phyloP scores from a whole-genome alignment of 805 yeast species.

The Wilhelminamyces savonicus region DNA sequence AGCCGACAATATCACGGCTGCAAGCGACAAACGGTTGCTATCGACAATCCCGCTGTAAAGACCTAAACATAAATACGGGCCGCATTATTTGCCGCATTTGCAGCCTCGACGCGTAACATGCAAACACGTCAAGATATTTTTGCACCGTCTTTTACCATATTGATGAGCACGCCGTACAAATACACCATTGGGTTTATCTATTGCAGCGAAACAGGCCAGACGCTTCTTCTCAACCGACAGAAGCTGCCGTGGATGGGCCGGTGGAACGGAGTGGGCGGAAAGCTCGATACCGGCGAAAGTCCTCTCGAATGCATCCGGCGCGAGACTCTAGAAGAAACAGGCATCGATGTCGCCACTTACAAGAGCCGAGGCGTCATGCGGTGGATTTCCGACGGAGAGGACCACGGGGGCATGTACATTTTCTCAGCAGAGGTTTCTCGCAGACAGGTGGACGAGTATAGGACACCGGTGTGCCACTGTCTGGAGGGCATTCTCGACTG shows the following conservation, averaged over 20 bases:
- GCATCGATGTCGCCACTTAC: slow-evolving; percentile 22
- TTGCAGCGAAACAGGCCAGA: slow-evolving; percentile 23
- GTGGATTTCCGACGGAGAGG: slow-evolving; percentile 24
- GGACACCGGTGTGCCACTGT: slow-evolving; percentile 22
- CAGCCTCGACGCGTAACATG: too few relatives aligned
- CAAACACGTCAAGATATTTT: too few relatives aligned
- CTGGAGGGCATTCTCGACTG: slow-evolving; percentile 40
- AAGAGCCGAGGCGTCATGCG: slow-evolving; percentile 26
- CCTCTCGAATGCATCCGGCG: slow-evolving; percentile 35
- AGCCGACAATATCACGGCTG: too few relatives aligned
- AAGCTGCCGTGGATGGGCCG: slow-evolving; percentile 43
- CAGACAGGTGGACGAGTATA: slow-evolving; percentile 13
- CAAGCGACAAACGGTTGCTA: too few relatives aligned
- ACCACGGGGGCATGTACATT: slow-evolving; percentile 31
- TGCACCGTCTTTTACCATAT: too few relatives aligned
- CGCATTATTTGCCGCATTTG: too few relatives aligned
- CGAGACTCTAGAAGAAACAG: slow-evolving; percentile 38
- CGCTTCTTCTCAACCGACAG: slow-evolving; percentile 33
- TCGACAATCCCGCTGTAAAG: too few relatives aligned
- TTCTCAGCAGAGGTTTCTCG: slow-evolving; percentile 28
- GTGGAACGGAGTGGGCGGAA: slow-evolving; percentile 45
- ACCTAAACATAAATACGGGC: too few relatives aligned
- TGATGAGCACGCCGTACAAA: slow-evolving; percentile 1
- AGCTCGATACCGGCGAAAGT: slow-evolving; percentile 27
- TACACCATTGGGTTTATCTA: slow-evolving; percentile 22